A percentile compares a stretch with the other conserved stretches of the same genome.
These are phyloP conservation scores for Ciborinia camelliae DNA, from an alignment of 2,329 filamentous ascomycete species.

Conservation along the genomic window DNA sequence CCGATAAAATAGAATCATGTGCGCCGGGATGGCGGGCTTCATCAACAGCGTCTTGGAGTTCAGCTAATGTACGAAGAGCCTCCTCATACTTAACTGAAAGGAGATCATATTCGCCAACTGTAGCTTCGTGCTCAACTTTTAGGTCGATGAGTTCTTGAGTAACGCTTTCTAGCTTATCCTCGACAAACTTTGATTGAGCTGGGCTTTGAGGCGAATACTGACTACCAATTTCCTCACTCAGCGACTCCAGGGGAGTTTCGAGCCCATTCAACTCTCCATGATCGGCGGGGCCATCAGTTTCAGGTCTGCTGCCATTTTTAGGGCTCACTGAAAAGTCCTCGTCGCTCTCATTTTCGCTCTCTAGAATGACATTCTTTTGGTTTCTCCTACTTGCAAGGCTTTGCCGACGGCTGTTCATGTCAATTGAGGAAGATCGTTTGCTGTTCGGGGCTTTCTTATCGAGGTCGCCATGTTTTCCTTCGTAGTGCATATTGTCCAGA, in stretches of 20 bases:
- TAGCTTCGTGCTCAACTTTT: conserved; percentile 83
- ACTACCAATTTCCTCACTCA: conserved; percentile 35
- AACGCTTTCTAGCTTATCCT: conserved; percentile 87
- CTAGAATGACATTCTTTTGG: conserved; percentile 53
- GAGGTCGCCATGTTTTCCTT: conserved; percentile 47
- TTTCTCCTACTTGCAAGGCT: conserved; percentile 53
- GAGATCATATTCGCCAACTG: conserved; percentile 73
- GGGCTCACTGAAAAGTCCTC: conserved; percentile 23
- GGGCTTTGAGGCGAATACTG: conserved; percentile 55
- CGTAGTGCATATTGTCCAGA: conserved; percentile 72
- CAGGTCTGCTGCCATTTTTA: conserved; percentile 28
- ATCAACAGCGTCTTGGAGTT: conserved; percentile 81
- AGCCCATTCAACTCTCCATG: conserved; percentile 40
- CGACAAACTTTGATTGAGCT: conserved; percentile 79
- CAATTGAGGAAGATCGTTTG: conserved; percentile 41
- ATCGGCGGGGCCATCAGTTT: conserved; percentile 36
- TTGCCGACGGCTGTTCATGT: conserved; percentile 49
- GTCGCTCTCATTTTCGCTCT: conserved; percentile 41
- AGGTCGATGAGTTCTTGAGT: conserved; percentile 90
- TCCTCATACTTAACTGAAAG: conserved; percentile 90
- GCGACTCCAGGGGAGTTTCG: conserved; percentile 36
- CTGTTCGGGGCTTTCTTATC: conserved; percentile 43
- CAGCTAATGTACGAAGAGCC: conserved; percentile 74
- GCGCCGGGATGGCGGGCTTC: conserved; percentile 60
- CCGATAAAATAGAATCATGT: conserved; percentile 55